Conservation (phyloP, 129 eudicot species). For the Glebionis coronaria region DNA sequence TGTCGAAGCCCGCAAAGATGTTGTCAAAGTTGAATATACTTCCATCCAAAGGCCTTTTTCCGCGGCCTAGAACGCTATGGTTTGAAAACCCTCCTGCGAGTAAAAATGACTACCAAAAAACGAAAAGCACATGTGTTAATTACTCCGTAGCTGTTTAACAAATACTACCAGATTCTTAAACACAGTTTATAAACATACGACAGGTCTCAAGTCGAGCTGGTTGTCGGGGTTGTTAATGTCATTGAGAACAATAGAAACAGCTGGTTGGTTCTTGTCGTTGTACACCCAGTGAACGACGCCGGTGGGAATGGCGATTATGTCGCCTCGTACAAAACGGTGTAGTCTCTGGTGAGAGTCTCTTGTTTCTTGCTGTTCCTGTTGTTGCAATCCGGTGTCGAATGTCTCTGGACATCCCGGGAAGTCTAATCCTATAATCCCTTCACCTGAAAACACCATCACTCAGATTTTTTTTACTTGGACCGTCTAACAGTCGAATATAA, state of each 20-base stretch:
- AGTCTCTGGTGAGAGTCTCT: constrained; percentile 64
- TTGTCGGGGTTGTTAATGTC: constrained; percentile 75
- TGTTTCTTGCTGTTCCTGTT: constrained; percentile 14
- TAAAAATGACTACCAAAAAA: constrained; percentile 38
- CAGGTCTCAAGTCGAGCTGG: constrained; percentile 62
- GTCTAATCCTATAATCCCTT: constrained; percentile 48
- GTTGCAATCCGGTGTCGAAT: constrained; percentile 39
- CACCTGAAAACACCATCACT: constrained; percentile 40
- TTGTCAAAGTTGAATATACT: constrained; percentile 31
- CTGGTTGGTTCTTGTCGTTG: constrained; percentile 60
- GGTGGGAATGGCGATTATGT: constrained; percentile 62
- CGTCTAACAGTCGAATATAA: too few relatives aligned
- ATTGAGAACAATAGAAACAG: constrained; percentile 45
- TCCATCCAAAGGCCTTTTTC: constrained; percentile 11
- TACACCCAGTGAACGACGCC: constrained; percentile 73
- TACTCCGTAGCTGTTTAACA: too few relatives aligned
- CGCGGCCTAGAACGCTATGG: constrained; percentile 28
- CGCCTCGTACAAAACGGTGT: constrained; percentile 59
- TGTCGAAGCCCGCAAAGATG: constrained; percentile 52
- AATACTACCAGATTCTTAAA: too few relatives aligned
- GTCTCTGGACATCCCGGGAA: constrained; percentile 81
- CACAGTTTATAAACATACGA: constrained; percentile 29
- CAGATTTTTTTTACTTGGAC: background rate
- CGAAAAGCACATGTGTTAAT: background rate
- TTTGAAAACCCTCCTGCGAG: constrained; percentile 60